A percentile compares a stretch with the other conserved stretches of the same genome.
Conservation (phyloP, 2,329 filamentous ascomycete species). For the Graphilbum sp. region DNA sequence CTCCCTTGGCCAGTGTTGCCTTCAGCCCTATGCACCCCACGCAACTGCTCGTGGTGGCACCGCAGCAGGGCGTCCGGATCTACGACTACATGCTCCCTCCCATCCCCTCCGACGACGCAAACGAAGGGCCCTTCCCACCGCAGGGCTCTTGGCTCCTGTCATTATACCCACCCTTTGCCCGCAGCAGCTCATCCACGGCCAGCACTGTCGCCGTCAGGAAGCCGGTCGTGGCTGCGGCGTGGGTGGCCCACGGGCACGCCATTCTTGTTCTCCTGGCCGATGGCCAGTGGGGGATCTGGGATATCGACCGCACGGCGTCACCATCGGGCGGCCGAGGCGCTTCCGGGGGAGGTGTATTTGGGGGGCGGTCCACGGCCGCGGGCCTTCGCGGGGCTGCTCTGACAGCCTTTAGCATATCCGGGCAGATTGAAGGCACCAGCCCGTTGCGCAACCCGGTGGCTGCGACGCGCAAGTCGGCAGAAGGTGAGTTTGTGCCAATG, state of each 20-base stretch:
- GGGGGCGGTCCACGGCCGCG: conserved; percentile 24
- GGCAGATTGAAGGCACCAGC: conserved; percentile 43
- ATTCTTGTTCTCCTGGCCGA: conserved; percentile 42
- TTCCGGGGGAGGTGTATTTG: conserved; percentile 21
- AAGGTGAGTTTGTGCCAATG: conserved; percentile 44
- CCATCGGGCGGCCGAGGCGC: conserved; percentile 13
- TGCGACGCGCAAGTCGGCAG: conserved; percentile 18
- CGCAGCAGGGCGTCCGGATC: conserved; percentile 39
- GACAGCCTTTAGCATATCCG: conserved; percentile 39
- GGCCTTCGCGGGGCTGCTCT: conserved; percentile 40
- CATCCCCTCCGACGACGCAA: conserved; percentile 32
- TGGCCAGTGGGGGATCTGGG: conserved; percentile 54
- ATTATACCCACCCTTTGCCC: conserved; percentile 39
- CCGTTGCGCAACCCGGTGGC: conserved; percentile 28
- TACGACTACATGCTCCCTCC: conserved; percentile 43
- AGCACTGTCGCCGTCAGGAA: conserved; percentile 30
- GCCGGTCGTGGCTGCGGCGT: conserved; percentile 43
- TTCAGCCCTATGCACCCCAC: conserved; percentile 44
- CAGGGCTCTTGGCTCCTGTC: conserved; percentile 51
- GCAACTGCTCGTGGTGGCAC: conserved; percentile 40
- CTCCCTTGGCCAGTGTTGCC: conserved; percentile 35
- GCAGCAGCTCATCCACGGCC: conserved; percentile 21
- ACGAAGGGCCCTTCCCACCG: conserved; percentile 31
- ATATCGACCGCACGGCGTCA: conserved; percentile 41
- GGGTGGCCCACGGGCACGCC: conserved; percentile 44